Conservation (phyloP, 2,329 filamentous ascomycete genomes). For the Cytospora mali region DNA sequence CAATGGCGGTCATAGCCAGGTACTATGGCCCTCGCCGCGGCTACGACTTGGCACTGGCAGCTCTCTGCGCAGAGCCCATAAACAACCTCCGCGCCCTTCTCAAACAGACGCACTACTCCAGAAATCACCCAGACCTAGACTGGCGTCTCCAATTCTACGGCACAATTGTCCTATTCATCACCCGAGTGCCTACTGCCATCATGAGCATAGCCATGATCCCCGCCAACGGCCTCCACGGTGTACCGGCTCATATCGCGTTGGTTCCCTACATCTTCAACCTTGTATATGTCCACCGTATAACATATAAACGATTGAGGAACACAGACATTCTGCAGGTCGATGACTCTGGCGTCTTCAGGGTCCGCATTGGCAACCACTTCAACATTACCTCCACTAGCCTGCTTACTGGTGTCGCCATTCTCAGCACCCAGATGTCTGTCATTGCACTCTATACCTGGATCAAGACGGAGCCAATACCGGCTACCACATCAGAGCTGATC, state of each 20-base stretch:
- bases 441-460: conserved; percentile 10
- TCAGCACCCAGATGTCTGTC: conserved; percentile 1
- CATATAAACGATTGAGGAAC: conserved; percentile 15
- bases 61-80: conserved; percentile 30
- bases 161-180: conserved; percentile 5
- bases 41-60: conserved; percentile 30
- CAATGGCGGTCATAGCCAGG: conserved; percentile 26
- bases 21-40: conserved; percentile 30
- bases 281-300: conserved; percentile 17
- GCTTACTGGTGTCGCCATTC: conserved; percentile 8
- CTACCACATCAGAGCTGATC: background rate
- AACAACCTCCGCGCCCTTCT: conserved; percentile 27
- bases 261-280: conserved; percentile 17
- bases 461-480: background rate
- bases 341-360: conserved; percentile 5
- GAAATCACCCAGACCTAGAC: conserved; percentile 6
- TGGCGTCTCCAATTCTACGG: conserved; percentile 20
- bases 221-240: conserved; percentile 11
- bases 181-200: conserved; percentile 16
- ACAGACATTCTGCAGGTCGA: conserved; percentile 1
- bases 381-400: conserved; percentile 14
- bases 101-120: conserved; percentile 25
- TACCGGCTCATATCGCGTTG: background rate
- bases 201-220: conserved; percentile 21
- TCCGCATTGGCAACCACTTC: background rate